Conservation (phyloP, 164 flowering plant genomes). For the Aristolochia fimbriata region DNA sequence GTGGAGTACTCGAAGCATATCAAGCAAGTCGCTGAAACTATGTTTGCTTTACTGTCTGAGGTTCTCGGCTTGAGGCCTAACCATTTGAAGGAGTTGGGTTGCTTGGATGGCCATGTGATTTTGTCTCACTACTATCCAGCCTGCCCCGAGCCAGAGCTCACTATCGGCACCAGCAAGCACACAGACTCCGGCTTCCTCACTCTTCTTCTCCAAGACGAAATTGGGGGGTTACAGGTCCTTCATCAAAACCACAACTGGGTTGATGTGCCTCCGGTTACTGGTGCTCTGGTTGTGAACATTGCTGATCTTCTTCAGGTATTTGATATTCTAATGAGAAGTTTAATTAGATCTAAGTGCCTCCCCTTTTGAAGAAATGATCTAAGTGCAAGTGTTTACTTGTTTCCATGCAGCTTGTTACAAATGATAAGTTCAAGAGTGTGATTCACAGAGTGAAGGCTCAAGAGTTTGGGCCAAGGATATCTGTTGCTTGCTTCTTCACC, state of each 20-base stretch:
- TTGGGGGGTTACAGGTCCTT: slow-evolving; percentile 25
- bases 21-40: slow-evolving; percentile 9
- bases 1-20: slow-evolving; percentile 10
- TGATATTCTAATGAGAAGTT: no score
- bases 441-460: slow-evolving; percentile 9
- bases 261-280: slow-evolving; percentile 16
- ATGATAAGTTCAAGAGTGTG: slow-evolving; percentile 11
- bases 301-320: slow-evolving; percentile 22
- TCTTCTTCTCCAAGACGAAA: slow-evolving; percentile 21
- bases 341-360: no score
- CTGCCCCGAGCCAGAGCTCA: slow-evolving; percentile 24
- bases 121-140: slow-evolving; percentile 19
- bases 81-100: slow-evolving; percentile 14
- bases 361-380: no score
- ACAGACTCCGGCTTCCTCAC: slow-evolving; percentile 21
- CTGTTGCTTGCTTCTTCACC: slow-evolving; percentile 21
- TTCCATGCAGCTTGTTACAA: slow-evolving; percentile 12
- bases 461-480: slow-evolving; percentile 25
- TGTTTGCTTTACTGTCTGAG: slow-evolving; percentile 21
- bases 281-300: slow-evolving; percentile 20
- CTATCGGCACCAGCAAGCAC: slow-evolving; percentile 20
- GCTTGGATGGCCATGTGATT: slow-evolving; percentile 11
- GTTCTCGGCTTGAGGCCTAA: slow-evolving; percentile 25
- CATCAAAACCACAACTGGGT: slow-evolving; percentile 17
- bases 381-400: neutral